Base-by-base conservation (phyloP, 2,329 filamentous ascomycete genomes). In the Xylaria sp. region DNA sequence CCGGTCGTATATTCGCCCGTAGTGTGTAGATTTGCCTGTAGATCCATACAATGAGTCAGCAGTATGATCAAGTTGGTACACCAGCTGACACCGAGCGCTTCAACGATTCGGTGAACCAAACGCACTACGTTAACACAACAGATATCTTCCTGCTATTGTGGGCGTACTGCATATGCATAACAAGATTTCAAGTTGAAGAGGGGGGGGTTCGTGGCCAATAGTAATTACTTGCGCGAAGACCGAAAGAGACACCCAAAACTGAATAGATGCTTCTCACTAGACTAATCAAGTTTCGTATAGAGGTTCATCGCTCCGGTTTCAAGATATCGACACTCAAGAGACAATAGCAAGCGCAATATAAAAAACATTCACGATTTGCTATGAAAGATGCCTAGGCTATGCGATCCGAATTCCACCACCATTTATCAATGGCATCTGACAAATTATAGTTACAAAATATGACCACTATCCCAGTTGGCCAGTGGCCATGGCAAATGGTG, bases 1-100 rank as follows among this genome's bases (percentile, higher is more conserved):
- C 15, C 60, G 57, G 50, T 28, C 39, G 41, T 43, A 61, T 28
- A 43, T 68, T 58, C 20, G 6, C 36, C 61, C 61, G 57, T 25
- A 60, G 41, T 50, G 34, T n/a, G 43, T 58, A n/a, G 23, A 43
- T 30, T 30, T 58, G 23, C 20, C 8, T 36, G 43, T 58, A 28
- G 25, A 43, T 30, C 36, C 23, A 39, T 56, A 36, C 7, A 36
- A 56, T 41, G 30, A 50, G 25, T n/a, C 46, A 50, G 12, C 36
- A 18, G 13, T 30, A 18, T 13, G 8, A 18, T 13, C 12, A 28
- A 28, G 25, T 3, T 30, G 13, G 25, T 18, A 52, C 28, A 15
- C 2, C 28, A 18, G 28, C 30, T 18, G 25, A 23, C 41, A 59
- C 32, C 25, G 15, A 32, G 18, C 18, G 18, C 56, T 34, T 34